A percentile compares a stretch with the other conserved stretches of the same genome.
Conservation (phyloP, 345 rosid species). For the Eucalyptus marginata region DNA sequence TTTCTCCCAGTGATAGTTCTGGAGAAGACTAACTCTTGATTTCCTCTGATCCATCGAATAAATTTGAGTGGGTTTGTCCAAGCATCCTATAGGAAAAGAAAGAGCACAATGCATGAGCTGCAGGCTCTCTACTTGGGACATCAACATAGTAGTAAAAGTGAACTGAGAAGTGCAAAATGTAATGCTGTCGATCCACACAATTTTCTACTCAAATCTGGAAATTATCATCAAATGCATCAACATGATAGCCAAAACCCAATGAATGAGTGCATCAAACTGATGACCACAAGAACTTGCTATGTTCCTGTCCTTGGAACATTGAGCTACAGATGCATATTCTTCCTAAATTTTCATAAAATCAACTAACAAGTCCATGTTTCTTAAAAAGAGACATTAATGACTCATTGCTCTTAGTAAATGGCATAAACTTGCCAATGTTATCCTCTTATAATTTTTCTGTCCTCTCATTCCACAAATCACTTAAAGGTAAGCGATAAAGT, state of each 20-base stretch:
- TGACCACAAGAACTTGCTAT: no score
- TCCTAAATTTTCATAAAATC: no score
- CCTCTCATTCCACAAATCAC: no score
- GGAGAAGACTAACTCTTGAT: slow-evolving; percentile 6
- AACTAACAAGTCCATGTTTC: no score
- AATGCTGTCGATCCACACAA: neutral
- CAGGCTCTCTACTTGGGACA: slow-evolving; percentile 5
- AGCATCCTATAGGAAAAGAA: slow-evolving; percentile 12
- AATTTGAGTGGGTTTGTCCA: slow-evolving; percentile 15
- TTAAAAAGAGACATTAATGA: no score
- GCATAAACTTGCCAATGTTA: no score
- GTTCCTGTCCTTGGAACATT: no score
- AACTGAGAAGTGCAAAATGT: neutral
- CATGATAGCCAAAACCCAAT: neutral
- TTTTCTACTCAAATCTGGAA: neutral
- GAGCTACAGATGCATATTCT: no score
- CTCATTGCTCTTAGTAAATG: no score
- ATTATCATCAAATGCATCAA: neutral
- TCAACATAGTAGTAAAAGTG: neutral
- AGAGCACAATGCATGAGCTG: neutral
- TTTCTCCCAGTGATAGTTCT: slow-evolving; percentile 8
- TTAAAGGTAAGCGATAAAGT: no score
- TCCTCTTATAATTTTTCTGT: no score
- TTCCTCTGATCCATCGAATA: slow-evolving; percentile 16
- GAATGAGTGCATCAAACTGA: no score